A percentile compares a stretch with the other conserved stretches of the same genome.
Evolutionary conservation across 306 rosid species (phyloP).

Genomic region (Oemleria cerasiformis): DNA sequence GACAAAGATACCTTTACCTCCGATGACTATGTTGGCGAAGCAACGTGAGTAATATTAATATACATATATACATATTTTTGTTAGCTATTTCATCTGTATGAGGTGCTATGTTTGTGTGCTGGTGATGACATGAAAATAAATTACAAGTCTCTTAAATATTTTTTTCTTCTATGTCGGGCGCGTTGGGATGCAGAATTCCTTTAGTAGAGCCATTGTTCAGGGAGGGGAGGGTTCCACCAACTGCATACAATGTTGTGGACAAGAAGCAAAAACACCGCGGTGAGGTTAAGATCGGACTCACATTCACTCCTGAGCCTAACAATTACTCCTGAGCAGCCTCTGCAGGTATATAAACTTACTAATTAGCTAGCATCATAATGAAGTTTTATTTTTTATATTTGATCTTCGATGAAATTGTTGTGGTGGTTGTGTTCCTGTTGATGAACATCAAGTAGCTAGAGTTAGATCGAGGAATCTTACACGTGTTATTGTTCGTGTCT

Average conservation of each 20-base stretch:
- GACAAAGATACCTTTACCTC: constrained; percentile 48
- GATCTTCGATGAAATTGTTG: no score
- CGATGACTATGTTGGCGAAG: constrained; percentile 70
- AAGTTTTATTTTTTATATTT: no score
- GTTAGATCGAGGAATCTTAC: no score
- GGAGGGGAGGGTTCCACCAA: constrained; percentile 49
- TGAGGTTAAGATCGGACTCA: constrained; percentile 50
- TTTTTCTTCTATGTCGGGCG: not conserved
- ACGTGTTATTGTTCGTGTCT: no score
- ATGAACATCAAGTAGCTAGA: no score
- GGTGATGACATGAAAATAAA: no score
- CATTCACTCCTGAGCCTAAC: constrained; percentile 35
- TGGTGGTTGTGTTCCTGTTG: no score
- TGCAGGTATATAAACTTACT: no score
- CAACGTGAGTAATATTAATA: constrained; percentile 45
- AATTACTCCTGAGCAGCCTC: no score
- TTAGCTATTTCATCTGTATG: not conserved
- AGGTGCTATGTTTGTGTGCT: no score
- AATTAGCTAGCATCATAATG: no score
- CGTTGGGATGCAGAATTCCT: constrained; percentile 42
- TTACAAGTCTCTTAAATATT: no score
- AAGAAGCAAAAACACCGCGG: constrained; percentile 45
- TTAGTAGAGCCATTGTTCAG: constrained; percentile 43
- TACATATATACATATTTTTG: not conserved
- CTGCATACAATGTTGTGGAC: constrained; percentile 53